Evolutionary conservation across 2,329 filamentous ascomycete genomes (phyloP).

Genomic region (Neocucurbitaria cava): DNA sequence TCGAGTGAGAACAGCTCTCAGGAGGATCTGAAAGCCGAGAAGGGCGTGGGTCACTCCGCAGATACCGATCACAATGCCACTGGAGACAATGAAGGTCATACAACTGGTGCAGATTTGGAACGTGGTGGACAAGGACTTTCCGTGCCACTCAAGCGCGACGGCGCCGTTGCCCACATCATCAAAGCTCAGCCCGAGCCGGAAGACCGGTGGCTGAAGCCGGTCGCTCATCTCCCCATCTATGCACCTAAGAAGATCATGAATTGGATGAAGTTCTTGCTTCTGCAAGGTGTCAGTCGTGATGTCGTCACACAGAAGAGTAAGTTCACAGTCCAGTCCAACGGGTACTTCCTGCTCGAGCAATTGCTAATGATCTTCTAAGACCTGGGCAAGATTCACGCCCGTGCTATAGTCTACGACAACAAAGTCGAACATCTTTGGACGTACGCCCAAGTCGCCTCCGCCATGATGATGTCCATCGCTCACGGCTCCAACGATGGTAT

Average conservation of each 20-base stretch:
- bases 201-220: not conserved
- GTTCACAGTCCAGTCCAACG: slow-evolving; percentile 31
- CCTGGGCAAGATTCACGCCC: too few relatives aligned
- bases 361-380: too few relatives aligned
- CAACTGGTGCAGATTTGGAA: not conserved
- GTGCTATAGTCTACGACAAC: slow-evolving; percentile 54
- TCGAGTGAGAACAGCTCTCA: slow-evolving; percentile 33
- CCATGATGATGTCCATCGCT: slow-evolving; percentile 75
- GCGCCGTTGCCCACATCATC: not conserved
- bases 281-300: slow-evolving; percentile 50
- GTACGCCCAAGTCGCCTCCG: slow-evolving; percentile 55
- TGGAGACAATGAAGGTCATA: not conserved
- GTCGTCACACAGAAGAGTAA: slow-evolving; percentile 51
- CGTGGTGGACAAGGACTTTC: too few relatives aligned
- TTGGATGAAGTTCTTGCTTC: not conserved
- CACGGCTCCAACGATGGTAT: slow-evolving; percentile 70
- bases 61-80: not conserved
- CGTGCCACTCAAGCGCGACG: not conserved
- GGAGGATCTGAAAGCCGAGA: slow-evolving; percentile 33
- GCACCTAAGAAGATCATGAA: not conserved
- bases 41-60: not conserved
- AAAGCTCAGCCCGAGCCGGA: not conserved
- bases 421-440: slow-evolving; percentile 58
- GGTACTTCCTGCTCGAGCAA: too few relatives aligned
- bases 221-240: slow-evolving; percentile 37